These are phyloP conservation scores for Rhodomyrtus psidioides DNA, from an alignment of 441 rosid genomes.

Conservation along the genomic window DNA sequence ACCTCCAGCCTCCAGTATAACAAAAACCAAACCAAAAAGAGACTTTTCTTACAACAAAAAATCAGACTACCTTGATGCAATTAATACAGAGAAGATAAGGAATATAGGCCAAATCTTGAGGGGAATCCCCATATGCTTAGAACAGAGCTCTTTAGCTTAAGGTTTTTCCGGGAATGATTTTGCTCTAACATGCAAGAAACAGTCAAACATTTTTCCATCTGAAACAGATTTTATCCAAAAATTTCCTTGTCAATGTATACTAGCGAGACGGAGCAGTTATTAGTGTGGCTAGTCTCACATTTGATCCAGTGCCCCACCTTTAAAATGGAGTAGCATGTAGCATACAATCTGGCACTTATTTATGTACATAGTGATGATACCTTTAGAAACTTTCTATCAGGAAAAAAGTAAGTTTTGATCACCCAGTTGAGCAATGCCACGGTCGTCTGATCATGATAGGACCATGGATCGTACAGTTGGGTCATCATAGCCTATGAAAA, in stretches of 20 bases:
- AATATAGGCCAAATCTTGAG: background rate
- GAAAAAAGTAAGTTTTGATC: background rate
- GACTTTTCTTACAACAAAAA: background rate
- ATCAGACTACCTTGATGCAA: background rate
- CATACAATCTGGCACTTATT: background rate
- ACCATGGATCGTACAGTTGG: background rate
- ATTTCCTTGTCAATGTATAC: background rate
- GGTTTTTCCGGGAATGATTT: background rate
- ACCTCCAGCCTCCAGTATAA: background rate
- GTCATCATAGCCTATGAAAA: background rate
- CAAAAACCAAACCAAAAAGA: background rate
- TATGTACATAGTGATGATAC: background rate
- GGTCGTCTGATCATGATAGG: background rate
- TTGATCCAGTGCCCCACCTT: background rate
- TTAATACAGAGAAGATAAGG: background rate
- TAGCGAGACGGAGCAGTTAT: background rate
- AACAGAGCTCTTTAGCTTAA: background rate
- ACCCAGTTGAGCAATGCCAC: background rate
- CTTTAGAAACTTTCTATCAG: background rate
- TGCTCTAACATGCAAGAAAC: background rate
- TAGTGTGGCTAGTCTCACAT: background rate
- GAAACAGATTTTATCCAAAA: background rate
- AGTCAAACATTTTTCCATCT: background rate
- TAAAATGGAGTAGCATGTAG: background rate
- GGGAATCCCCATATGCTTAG: background rate